These are phyloP conservation scores for Beta macrorhiza DNA, from an alignment of 179 eudicot species.

Conservation along the genomic window DNA sequence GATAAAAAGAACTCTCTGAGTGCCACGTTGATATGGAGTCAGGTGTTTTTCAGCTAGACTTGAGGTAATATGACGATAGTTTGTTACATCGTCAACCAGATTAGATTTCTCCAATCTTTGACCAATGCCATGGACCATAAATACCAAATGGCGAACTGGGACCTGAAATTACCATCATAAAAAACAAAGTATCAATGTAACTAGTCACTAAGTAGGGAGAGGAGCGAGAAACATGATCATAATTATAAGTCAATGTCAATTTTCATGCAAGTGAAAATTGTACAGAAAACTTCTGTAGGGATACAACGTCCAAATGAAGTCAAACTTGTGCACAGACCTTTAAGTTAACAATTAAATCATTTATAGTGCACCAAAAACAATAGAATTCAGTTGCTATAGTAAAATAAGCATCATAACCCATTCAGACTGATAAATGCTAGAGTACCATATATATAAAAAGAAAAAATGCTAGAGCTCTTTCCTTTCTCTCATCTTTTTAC, in stretches of 20 bases:
- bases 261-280: neutral
- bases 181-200: neutral
- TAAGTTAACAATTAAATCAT: neutral
- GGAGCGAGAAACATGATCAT: neutral
- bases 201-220: neutral
- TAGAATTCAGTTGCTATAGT: neutral
- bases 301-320: neutral
- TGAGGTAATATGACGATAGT: constrained; percentile 74
- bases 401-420: neutral
- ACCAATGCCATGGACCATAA: constrained; percentile 99
- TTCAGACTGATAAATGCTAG: neutral
- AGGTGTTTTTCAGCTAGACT: constrained; percentile 82
- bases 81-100: constrained; percentile 86
- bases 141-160: constrained; percentile 90
- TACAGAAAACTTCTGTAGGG: neutral
- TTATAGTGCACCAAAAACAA: neutral
- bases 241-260: neutral
- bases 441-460: neutral
- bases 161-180: constrained; percentile 46
- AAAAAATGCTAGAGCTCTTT: neutral
- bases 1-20: constrained; percentile 84
- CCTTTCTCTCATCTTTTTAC: neutral
- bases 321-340: neutral
- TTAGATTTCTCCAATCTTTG: constrained; percentile 96
- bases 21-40: constrained; percentile 72